phyloP scores from a whole-genome alignment of 2,329 filamentous ascomycete genomes.

The Plectosphaerella cucumerina region DNA sequence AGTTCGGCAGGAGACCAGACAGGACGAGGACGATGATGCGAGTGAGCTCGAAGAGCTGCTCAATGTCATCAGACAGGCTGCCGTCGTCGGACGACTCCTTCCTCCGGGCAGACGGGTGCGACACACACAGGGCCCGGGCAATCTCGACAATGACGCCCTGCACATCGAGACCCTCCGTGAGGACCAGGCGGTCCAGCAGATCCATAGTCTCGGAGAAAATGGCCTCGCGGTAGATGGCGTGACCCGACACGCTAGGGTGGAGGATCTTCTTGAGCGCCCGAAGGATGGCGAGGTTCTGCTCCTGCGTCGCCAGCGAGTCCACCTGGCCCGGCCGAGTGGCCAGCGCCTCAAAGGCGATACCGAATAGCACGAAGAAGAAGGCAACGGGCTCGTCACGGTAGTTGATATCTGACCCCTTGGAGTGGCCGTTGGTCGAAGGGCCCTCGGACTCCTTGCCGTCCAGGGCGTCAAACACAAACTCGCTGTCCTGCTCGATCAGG shows the following conservation, averaged over 20 bases:
- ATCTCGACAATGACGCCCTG: constrained; percentile 94
- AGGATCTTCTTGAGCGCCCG: constrained; percentile 92
- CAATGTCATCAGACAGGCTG: constrained; percentile 91
- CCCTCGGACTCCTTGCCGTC: constrained; percentile 71
- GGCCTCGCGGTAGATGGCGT: constrained; percentile 92
- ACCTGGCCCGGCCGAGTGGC: constrained; percentile 69
- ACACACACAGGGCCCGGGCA: constrained; percentile 81
- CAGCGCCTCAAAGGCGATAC: constrained; percentile 91
- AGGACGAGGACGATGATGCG: constrained; percentile 93
- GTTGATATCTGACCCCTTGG: constrained; percentile 78
- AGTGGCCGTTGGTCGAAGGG: constrained; percentile 41
- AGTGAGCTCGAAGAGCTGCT: constrained; percentile 95
- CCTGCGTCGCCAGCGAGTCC: constrained; percentile 65
- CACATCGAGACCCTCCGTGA: constrained; percentile 85
- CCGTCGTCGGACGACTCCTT: constrained; percentile 63
- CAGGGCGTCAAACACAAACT: constrained; percentile 93
- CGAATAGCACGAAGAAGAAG: constrained; percentile 98
- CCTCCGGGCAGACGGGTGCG: constrained; percentile 82
- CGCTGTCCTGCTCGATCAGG: constrained; percentile 94
- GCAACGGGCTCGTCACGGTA: constrained; percentile 97
- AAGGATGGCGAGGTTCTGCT: constrained; percentile 83
- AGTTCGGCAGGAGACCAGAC: constrained; percentile 79
- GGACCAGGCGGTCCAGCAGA: constrained; percentile 81
- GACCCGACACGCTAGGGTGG: constrained; percentile 88
- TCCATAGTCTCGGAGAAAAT: constrained; percentile 98